Evolutionary conservation across 208 protist species (phyloP).

Genomic region (Entamoeba dispar): DNA sequence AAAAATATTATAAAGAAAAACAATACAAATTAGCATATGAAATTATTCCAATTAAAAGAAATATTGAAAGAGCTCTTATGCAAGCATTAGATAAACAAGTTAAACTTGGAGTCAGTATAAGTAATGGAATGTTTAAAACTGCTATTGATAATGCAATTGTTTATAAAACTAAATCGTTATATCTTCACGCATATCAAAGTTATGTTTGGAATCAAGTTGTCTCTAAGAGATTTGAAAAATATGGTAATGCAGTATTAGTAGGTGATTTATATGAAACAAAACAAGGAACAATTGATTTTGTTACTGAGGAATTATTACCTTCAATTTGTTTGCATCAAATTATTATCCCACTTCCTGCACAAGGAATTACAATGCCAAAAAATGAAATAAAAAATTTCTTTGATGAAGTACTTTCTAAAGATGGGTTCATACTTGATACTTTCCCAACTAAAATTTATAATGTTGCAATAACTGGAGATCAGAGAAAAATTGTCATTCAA

Average conservation of each 20-base stretch:
- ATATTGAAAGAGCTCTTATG: not conserved
- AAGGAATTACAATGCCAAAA: not conserved
- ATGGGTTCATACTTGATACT: not conserved
- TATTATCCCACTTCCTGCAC: not conserved
- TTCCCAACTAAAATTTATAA: not conserved
- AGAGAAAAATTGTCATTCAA: not conserved
- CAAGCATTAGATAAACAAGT: not conserved
- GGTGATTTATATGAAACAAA: not conserved
- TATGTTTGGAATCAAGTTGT: not conserved
- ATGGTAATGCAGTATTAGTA: not conserved
- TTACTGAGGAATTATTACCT: not conserved
- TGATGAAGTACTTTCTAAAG: not conserved
- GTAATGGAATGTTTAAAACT: not conserved
- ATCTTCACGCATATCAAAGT: not conserved
- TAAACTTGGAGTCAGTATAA: not conserved
- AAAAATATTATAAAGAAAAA: not conserved
- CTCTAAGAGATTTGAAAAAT: not conserved
- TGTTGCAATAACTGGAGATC: not conserved
- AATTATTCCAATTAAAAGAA: not conserved
- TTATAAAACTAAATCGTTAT: not conserved
- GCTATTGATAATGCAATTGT: not conserved
- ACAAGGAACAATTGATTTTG: not conserved
- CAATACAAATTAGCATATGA: not conserved
- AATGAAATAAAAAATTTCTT: not conserved
- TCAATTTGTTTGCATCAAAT: not conserved